Percentiles rank a stretch among this genome's conserved stretches.
phyloP scores from a whole-genome alignment of 495 filamentous ascomycete species.

The Baudoinia panamericana region DNA sequence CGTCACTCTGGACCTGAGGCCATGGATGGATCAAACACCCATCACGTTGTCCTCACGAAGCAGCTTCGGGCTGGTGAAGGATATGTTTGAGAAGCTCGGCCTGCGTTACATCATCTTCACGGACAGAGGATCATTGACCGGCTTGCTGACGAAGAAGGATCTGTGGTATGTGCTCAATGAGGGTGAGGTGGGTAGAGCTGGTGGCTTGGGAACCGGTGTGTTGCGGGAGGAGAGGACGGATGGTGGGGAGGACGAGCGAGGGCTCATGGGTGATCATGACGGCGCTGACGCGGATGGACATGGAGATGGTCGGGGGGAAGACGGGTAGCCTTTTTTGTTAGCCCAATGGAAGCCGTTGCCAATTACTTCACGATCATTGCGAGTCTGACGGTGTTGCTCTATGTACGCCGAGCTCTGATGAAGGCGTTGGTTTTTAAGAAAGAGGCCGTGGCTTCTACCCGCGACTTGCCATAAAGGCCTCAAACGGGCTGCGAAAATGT shows the following conservation, averaged over 20 bases:
- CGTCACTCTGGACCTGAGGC: constrained; percentile 72
- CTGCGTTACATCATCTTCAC: constrained; percentile 81
- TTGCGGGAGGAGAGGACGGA: constrained; percentile 13
- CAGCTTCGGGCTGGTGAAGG: constrained; percentile 65
- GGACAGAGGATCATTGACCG: constrained; percentile 67
- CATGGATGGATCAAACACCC: constrained; percentile 98
- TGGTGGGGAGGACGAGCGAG: constrained; percentile 16
- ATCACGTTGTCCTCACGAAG: constrained; percentile 69
- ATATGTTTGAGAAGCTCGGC: constrained; percentile 88
- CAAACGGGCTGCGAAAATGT: too few relatives aligned
- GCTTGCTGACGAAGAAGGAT: constrained; percentile 93
- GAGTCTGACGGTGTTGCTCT: too few relatives aligned
- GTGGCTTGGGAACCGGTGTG: constrained; percentile 10
- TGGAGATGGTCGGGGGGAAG: not conserved
- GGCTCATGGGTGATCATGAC: constrained; percentile 7
- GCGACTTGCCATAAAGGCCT: too few relatives aligned
- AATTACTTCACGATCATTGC: too few relatives aligned
- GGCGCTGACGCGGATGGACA: not conserved
- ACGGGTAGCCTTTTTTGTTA: too few relatives aligned
- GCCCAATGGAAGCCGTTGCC: too few relatives aligned
- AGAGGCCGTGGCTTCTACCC: too few relatives aligned
- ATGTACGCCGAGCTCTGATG: too few relatives aligned
- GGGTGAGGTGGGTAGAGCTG: constrained; percentile 42
- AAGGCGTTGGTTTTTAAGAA: too few relatives aligned
- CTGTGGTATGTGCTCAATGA: constrained; percentile 88